Conservation (phyloP, 306 rosid species). For the Acmispon strigosus region DNA sequence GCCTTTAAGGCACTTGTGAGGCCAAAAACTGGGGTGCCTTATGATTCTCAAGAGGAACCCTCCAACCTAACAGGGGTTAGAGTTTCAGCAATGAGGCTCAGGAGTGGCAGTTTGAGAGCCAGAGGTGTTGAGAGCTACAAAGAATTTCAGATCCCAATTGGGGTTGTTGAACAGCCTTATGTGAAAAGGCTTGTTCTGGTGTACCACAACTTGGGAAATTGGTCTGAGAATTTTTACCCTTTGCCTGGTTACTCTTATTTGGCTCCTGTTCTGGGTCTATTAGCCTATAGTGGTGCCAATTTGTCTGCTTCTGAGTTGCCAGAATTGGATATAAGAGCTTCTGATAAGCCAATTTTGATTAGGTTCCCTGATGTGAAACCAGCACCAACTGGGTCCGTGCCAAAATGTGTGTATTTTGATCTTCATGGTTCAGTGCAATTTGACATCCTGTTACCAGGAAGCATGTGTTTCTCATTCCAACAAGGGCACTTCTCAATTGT, state of each 20-base stretch:
- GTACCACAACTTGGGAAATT: slow-evolving; percentile 53
- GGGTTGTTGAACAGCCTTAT: slow-evolving; percentile 61
- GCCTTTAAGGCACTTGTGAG: slow-evolving; percentile 45
- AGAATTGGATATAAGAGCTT: slow-evolving; percentile 48
- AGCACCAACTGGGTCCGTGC: slow-evolving; percentile 25
- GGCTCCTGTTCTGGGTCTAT: slow-evolving; percentile 55
- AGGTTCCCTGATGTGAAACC: slow-evolving; percentile 29
- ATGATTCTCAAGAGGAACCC: slow-evolving; percentile 27
- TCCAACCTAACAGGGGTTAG: slow-evolving; percentile 35
- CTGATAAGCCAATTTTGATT: slow-evolving; percentile 43
- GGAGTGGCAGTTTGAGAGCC: slow-evolving; percentile 58
- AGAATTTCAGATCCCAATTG: slow-evolving; percentile 64
- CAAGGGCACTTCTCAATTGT: slow-evolving; percentile 61
- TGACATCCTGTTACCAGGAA: slow-evolving; percentile 34
- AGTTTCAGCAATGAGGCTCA: slow-evolving; percentile 47
- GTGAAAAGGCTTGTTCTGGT: slow-evolving; percentile 55
- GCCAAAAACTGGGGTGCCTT: slow-evolving; percentile 50
- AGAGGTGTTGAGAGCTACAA: slow-evolving; percentile 49
- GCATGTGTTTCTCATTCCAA: slow-evolving; percentile 36
- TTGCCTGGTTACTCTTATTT: slow-evolving; percentile 52
- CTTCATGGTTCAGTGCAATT: slow-evolving; percentile 55
- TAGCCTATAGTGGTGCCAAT: slow-evolving; percentile 44
- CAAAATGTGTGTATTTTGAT: slow-evolving; percentile 49
- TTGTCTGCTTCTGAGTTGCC: slow-evolving; percentile 41
- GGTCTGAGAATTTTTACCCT: slow-evolving; percentile 53